phyloP scores from a whole-genome alignment of 106 monocot species.

The Phalaenopsis equestris region DNA sequence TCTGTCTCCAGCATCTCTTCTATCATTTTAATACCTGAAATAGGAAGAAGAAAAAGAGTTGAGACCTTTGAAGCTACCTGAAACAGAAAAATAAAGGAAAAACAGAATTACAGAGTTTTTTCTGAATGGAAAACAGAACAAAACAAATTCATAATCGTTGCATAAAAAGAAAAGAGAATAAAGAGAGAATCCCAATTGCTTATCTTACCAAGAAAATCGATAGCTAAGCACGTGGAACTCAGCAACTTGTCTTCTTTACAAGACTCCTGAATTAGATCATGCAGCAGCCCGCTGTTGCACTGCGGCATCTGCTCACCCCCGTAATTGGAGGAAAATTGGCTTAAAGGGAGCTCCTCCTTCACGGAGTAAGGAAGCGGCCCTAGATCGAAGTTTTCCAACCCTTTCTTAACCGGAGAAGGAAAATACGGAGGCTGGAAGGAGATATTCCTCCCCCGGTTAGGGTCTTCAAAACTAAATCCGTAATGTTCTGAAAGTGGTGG shows the following conservation, averaged over 20 bases:
- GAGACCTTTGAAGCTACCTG: neutral
- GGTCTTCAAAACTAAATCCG: neutral
- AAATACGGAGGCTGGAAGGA: slow-evolving; percentile 6
- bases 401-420: slow-evolving; percentile 3
- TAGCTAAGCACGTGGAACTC: neutral
- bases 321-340: slow-evolving; percentile 32
- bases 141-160: neutral
- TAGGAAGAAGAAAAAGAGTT: neutral
- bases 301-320: slow-evolving; percentile 2
- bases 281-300: slow-evolving; percentile 26
- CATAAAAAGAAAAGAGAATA: neutral
- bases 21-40: slow-evolving; percentile 12
- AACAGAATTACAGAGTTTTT: neutral
- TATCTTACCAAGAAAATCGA: neutral
- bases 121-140: neutral
- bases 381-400: slow-evolving; percentile 7
- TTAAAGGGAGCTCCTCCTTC: slow-evolving; percentile 69
- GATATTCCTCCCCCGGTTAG: neutral
- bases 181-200: neutral
- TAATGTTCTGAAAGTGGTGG: neutral
- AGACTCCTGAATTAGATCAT: slow-evolving; percentile 34
- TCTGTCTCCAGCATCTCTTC: slow-evolving; percentile 14
- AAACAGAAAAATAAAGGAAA: neutral
- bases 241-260: neutral
- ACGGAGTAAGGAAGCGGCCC: slow-evolving; percentile 12